These are phyloP conservation scores for Komagataella pastoris DNA, from an alignment of 805 yeast genomes.

Conservation along the genomic window DNA sequence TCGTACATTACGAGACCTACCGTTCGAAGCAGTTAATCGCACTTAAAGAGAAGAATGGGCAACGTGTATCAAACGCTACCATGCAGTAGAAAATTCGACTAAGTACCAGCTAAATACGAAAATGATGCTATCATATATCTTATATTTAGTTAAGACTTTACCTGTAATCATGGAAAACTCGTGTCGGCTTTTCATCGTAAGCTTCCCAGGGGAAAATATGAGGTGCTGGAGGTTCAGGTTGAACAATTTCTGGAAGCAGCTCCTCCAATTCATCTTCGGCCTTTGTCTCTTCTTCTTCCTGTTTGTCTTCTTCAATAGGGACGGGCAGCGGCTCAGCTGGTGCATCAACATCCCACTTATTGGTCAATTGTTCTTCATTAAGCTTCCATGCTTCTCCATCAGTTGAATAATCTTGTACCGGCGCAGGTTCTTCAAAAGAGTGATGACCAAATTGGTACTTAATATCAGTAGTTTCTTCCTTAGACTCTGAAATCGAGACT, in stretches of 20 bases:
- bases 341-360: slow-evolving; percentile 9
- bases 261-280: background rate
- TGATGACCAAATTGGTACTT: background rate
- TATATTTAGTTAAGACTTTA: background rate
- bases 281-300: background rate
- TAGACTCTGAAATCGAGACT: background rate
- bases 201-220: slow-evolving; percentile 24
- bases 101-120: background rate
- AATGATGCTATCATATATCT: background rate
- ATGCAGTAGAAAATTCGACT: background rate
- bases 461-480: background rate
- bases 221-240: slow-evolving; percentile 12
- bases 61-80: slow-evolving; percentile 14
- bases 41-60: slow-evolving; percentile 63
- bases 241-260: slow-evolving; percentile 2
- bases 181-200: background rate
- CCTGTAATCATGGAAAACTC: background rate
- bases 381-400: slow-evolving; percentile 21
- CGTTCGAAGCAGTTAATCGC: slow-evolving; percentile 90
- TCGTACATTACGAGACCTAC: slow-evolving; percentile 82
- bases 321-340: slow-evolving; percentile 1
- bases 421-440: background rate
- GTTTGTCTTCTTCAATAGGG: background rate
- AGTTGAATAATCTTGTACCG: slow-evolving; percentile 3
- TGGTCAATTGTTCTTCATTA: slow-evolving; percentile 10